Conservation (phyloP, 1,284 basidiomycete genomes). For the Tremellales sp. region DNA sequence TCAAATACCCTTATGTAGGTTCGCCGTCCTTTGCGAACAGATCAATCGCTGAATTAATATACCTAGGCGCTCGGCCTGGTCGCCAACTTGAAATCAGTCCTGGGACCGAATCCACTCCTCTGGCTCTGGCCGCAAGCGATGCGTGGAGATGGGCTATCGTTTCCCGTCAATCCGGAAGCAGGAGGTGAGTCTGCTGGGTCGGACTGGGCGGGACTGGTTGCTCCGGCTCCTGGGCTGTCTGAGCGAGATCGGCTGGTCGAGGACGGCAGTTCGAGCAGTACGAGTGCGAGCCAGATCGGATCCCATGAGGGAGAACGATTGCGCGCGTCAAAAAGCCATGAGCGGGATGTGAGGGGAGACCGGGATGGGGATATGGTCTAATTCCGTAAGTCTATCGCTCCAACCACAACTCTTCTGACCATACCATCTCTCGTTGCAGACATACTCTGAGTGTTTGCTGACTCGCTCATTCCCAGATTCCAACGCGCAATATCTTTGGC, state of each 20-base stretch:
- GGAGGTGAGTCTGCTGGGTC: conserved; percentile 65
- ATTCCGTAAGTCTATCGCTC: conserved; percentile 5
- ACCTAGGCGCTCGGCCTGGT: conserved; percentile 68
- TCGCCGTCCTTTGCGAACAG: neutral
- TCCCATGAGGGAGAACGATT: conserved; percentile 8
- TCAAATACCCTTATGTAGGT: conserved; percentile 89
- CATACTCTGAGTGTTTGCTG: neutral
- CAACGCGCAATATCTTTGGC: conserved; percentile 52
- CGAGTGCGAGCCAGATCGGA: conserved; percentile 2
- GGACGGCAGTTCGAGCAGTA: conserved; percentile 8
- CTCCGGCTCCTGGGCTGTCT: conserved; percentile 13
- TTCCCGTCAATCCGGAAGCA: conserved; percentile 63
- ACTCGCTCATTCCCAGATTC: conserved; percentile 34
- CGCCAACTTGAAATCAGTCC: conserved; percentile 68
- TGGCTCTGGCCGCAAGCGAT: conserved; percentile 71
- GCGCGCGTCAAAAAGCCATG: conserved; percentile 9
- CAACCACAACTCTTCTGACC: neutral
- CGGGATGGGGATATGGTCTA: neutral
- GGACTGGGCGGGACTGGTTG: conserved; percentile 38
- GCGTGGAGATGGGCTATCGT: conserved; percentile 71
- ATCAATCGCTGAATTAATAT: conserved; percentile 1
- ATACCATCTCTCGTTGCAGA: conserved; percentile 10
- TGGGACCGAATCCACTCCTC: conserved; percentile 66
- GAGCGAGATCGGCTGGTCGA: conserved; percentile 7
- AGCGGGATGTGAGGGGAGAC: conserved; percentile 7